Conservation (phyloP, 768 basidiomycete species). For the Macrolepiota albuminosa region DNA sequence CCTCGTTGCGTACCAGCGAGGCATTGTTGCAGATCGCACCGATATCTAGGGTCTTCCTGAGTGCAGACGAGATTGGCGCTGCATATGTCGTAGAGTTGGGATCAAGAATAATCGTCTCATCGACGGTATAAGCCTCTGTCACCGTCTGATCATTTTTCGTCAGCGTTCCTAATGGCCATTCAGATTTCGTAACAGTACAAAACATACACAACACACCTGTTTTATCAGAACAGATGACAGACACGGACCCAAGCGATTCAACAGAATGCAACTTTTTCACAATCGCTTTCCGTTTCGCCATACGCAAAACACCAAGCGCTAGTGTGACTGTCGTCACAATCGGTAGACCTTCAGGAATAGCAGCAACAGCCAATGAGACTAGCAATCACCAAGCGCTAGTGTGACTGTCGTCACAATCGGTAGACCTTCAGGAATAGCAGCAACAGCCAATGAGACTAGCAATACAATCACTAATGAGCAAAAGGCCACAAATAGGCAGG, state of each 20-base stretch:
- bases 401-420: conserved; percentile 98
- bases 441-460: conserved; percentile 94
- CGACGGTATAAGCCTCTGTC: conserved; percentile 81
- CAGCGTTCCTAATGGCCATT: conserved; percentile 59
- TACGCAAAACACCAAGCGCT: conserved; percentile 88
- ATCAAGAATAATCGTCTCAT: conserved; percentile 71
- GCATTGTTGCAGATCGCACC: conserved; percentile 93
- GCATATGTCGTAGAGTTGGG: conserved; percentile 36
- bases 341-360: conserved; percentile 94
- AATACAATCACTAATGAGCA: neutral
- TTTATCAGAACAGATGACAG: conserved; percentile 98
- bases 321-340: conserved; percentile 98
- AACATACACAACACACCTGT: conserved; percentile 52
- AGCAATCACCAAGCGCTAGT: conserved; percentile 73
- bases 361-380: conserved; percentile 98
- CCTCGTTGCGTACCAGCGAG: conserved; percentile 54
- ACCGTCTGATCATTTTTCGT: conserved; percentile 98
- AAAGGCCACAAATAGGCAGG: neutral
- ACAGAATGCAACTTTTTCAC: conserved; percentile 97
- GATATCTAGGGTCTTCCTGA: conserved; percentile 72
- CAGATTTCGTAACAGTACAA: neutral
- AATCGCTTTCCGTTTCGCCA: conserved; percentile 93
- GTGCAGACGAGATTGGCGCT: conserved; percentile 51
- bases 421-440: conserved; percentile 94
- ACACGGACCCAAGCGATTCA: conserved; percentile 89